Conservation (phyloP, 257 asterid species). For the Penstemon davidsonii region DNA sequence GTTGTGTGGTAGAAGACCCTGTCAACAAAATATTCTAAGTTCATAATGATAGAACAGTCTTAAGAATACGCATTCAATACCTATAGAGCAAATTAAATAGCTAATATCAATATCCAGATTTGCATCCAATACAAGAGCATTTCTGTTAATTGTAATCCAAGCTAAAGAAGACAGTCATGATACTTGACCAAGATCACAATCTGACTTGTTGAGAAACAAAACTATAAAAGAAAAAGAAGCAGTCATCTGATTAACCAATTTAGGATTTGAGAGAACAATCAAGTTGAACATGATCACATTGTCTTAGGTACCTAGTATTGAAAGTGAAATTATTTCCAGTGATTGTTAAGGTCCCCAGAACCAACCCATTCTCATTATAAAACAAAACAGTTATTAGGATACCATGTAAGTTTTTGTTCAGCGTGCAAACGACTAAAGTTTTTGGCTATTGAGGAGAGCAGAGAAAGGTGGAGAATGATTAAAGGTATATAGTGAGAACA, state of each 20-base stretch:
- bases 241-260: not conserved
- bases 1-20: slow-evolving; percentile 49
- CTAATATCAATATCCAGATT: not conserved
- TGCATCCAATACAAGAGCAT: not conserved
- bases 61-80: not conserved
- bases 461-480: not conserved
- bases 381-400: slow-evolving; percentile 2
- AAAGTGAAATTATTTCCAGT: not conserved
- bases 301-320: not conserved
- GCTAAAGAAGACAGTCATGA: not conserved
- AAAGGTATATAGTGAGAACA: not conserved
- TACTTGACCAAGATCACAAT: not conserved
- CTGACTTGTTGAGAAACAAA: not conserved
- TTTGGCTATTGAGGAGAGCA: not conserved
- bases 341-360: not conserved
- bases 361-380: not conserved
- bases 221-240: not conserved
- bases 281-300: not conserved
- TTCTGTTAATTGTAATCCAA: too few species aligned
- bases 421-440: not conserved
- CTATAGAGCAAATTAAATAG: not conserved
- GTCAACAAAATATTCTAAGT: slow-evolving; percentile 32
- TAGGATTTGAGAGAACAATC: too few species aligned
- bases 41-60: not conserved
- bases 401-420: not conserved